Evolutionary conservation across 2,329 filamentous ascomycete genomes (phyloP).

Genomic region (Trichophyton mentagrophytes): DNA sequence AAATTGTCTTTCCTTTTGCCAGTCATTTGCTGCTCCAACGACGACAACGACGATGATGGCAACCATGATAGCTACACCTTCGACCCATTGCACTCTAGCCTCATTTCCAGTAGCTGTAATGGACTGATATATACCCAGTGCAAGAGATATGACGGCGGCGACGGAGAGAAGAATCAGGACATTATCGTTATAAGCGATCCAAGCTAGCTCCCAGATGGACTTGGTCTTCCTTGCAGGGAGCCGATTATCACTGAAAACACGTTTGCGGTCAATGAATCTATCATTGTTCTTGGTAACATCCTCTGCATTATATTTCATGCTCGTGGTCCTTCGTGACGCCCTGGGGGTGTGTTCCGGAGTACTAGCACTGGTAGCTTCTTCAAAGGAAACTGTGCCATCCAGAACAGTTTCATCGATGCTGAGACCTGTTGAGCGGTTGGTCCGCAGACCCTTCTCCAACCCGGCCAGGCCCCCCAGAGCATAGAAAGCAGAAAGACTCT

Average conservation of each 20-base stretch:
- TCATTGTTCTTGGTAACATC: slow-evolving; percentile 19
- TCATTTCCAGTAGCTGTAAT: slow-evolving; percentile 42
- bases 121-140: slow-evolving; percentile 62
- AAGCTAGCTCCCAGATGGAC: slow-evolving; percentile 55
- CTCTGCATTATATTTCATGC: slow-evolving; percentile 11
- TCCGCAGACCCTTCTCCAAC: slow-evolving; percentile 59
- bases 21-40: slow-evolving; percentile 53
- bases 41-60: slow-evolving; percentile 53
- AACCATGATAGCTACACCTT: slow-evolving; percentile 54
- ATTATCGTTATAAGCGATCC: slow-evolving; percentile 75
- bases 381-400: slow-evolving; percentile 54
- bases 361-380: slow-evolving; percentile 40
- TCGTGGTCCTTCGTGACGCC: slow-evolving; percentile 12
- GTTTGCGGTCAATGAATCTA: slow-evolving; percentile 50
- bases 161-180: slow-evolving; percentile 59
- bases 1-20: slow-evolving; percentile 56
- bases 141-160: slow-evolving; percentile 60
- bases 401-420: slow-evolving; percentile 55
- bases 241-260: slow-evolving; percentile 56
- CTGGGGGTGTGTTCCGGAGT: slow-evolving; percentile 12
- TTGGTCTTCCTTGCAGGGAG: slow-evolving; percentile 59
- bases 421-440: slow-evolving; percentile 52
- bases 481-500: slow-evolving; percentile 61
- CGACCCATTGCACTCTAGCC: slow-evolving; percentile 49
- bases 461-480: slow-evolving; percentile 61